Base-by-base conservation (phyloP, 257 asterid genomes). In the Primulina huaijiensis region DNA sequence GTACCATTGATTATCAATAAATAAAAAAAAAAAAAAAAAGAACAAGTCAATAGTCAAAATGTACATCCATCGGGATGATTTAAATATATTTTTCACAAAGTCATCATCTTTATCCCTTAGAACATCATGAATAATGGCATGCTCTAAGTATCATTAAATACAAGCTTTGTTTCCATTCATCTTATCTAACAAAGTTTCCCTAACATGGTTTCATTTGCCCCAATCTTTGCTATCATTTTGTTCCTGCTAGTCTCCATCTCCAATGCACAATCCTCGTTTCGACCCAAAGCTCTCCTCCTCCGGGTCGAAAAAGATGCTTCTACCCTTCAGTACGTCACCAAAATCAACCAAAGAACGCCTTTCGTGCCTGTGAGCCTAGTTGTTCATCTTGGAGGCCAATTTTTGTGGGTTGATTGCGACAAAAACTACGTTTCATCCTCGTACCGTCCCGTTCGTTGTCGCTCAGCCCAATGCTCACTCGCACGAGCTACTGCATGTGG, bases 361-460 rank as follows among this genome's bases (percentile, higher is more conserved):
- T 75, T 76, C 1, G 84, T 88, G 16, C 78, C 89, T 30, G 74
- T 83, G 1, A 79, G 62, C 72, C 86, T 88, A 12, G 86, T 76
- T 34, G 80, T 90, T 19, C 88, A 90, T 76, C 90, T 88, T 9
- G 96, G 96, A 0, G 95, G 95, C 35, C 79, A 71, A 9, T 82
- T 76, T 74, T 37, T 86, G 27, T 86, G 95, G 95, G 85, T 88
- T 37, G 89, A 90, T 31, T 90, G 95, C 73, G 95, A 88, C 2
- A 74, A 43, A 40, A 70, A 72, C 76, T 90, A 83, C 30, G 79
- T 76, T 0, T 83, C 92, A 0, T 87, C 96, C 6, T 40, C 94
- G 0, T 87, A 87, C 52, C 71, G 86, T 11, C 84, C 93, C 1
- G 88, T 65, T n/a, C 80, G 73, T 4, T 90, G 96, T 61, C 72